Base-by-base conservation (phyloP, 495 filamentous ascomycete genomes). In the Penicillium argentinense region DNA sequence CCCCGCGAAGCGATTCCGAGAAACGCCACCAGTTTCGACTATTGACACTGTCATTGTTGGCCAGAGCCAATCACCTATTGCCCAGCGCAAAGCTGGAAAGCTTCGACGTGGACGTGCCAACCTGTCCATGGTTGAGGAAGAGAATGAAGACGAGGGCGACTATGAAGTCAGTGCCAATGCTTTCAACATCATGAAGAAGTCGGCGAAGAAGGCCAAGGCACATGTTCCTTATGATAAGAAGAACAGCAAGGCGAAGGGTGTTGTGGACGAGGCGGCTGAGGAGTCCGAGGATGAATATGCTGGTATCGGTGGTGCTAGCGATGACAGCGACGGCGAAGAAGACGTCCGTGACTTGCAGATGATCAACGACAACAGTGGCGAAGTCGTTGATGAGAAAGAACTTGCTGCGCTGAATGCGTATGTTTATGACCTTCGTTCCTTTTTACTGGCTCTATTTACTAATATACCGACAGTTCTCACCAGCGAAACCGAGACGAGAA, bases 251-350 rank as follows among this genome's bases (percentile, higher is more conserved):
- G 91, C 90, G 0, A 90, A 83, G 45, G 84, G 84, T 11, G 89
- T 96, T 73, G 73, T 99, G 13, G 80, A 97, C 49, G 93, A 97
- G 51, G 89, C 93, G 57, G 93, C 93, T 28, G 89, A 93, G 55
- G 93, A 99, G 72, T 97, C 95, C 1, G 95, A 97, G 62, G 93
- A 99, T 62, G 93, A 99, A 64, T 99, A 96, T 61, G 93, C 91
- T 24, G 95, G 95, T 2, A 74, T 97, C 29, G 95, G 95, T 36
- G 93, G 93, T 30, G 86, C 78, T 3, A 90, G 89, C 63, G 91
- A 92, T 39, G 95, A 98, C 48, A 89, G 90, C 28, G 86, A 83
- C 39, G 81, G 74, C 17, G 84, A 85, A 27, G 88, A 89, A 45
- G 79, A 86, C 38, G 81, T 79, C 25, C 79, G 80, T 28, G 79